These are phyloP conservation scores for Auricularia sp. DNA, from an alignment of 768 basidiomycete genomes.

Conservation along the genomic window DNA sequence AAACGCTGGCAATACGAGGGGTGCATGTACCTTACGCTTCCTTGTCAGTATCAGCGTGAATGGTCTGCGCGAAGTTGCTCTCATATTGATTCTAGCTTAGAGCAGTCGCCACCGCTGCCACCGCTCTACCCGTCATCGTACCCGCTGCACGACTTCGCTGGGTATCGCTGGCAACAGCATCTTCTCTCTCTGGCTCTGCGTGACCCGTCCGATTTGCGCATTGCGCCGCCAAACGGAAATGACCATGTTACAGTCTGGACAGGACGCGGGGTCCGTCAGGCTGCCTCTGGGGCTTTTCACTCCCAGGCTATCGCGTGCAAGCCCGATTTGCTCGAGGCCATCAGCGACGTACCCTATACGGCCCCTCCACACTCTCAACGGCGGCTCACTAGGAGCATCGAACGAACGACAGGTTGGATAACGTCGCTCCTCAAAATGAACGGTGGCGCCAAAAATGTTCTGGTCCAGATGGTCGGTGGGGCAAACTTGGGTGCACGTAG, in stretches of 20 bases:
- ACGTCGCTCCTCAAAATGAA: constrained; percentile 35
- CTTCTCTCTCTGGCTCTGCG: constrained; percentile 51
- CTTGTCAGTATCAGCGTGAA: constrained; percentile 37
- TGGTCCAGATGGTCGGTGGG: constrained; percentile 64
- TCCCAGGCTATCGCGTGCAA: constrained; percentile 42
- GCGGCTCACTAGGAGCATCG: constrained; percentile 63
- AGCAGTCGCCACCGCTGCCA: constrained; percentile 56
- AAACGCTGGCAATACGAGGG: constrained; percentile 45
- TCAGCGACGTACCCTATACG: constrained; percentile 62
- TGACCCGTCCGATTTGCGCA: constrained; percentile 51
- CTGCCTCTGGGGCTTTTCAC: constrained; percentile 14
- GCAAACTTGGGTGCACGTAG: constrained; percentile 43
- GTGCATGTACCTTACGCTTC: constrained; percentile 68
- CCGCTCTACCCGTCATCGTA: constrained; percentile 41
- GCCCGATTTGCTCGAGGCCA: constrained; percentile 63
- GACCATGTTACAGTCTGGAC: constrained; percentile 44
- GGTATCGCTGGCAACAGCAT: constrained; percentile 37
- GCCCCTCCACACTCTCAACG: constrained; percentile 64
- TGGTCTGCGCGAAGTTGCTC: constrained; percentile 9
- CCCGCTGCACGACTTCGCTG: constrained; percentile 58
- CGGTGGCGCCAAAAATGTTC: constrained; percentile 32
- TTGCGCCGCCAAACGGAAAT: constrained; percentile 67
- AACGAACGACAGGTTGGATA: constrained; percentile 59
- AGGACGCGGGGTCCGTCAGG: constrained; percentile 64
- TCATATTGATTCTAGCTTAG: constrained; percentile 35